A percentile compares a stretch with the other conserved stretches of the same genome.
Evolutionary conservation across 2,329 filamentous ascomycete species (phyloP).

Genomic region (Cryphonectria radicalis): DNA sequence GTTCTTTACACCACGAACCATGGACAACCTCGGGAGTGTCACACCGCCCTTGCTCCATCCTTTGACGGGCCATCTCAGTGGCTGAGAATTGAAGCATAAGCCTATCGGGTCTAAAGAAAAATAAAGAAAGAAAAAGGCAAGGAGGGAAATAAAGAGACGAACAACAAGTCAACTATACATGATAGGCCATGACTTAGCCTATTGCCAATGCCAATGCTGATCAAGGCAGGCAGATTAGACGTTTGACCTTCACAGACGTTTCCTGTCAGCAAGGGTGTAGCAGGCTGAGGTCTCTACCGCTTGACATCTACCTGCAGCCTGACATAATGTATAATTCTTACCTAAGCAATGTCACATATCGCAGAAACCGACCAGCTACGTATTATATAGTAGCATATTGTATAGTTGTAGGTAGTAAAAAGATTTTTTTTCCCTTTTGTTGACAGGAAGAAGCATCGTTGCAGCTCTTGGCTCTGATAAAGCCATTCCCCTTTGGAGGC

Average conservation of each 20-base stretch:
- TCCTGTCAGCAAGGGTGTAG: neutral
- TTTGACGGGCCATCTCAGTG: neutral
- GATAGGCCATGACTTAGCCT: neutral
- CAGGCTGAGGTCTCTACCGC: neutral
- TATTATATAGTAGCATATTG: neutral
- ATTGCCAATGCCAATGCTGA: neutral
- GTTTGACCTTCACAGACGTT: neutral
- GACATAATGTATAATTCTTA: neutral
- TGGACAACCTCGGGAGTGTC: no score
- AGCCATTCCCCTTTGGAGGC: neutral
- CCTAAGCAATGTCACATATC: neutral
- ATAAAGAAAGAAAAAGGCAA: no score
- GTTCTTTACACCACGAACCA: no score
- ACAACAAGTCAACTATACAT: neutral
- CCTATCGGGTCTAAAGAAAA: no score
- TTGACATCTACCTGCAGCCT: neutral
- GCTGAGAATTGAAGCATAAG: no score
- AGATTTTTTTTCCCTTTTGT: neutral
- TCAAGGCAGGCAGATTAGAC: no score
- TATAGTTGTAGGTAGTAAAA: neutral
- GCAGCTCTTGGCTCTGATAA: neutral
- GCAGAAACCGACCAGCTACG: neutral
- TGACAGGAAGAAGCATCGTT: neutral
- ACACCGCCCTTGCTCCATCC: neutral
- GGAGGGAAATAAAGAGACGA: neutral